phyloP scores from a whole-genome alignment of 208 protist genomes.

The Crithidia thermophila region DNA sequence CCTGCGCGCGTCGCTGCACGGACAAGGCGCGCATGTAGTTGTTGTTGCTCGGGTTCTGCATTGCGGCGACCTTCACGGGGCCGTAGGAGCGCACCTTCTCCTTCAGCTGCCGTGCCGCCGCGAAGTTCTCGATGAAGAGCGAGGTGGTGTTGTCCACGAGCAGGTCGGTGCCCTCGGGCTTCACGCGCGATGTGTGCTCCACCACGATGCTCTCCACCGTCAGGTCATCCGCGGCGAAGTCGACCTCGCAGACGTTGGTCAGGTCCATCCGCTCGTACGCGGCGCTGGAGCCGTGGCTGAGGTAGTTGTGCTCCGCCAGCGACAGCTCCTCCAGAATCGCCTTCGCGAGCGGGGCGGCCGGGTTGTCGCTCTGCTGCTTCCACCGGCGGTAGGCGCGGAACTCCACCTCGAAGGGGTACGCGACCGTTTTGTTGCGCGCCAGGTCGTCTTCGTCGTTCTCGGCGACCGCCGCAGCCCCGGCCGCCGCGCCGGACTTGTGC shows the following conservation, averaged over 20 bases:
- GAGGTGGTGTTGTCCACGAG: constrained; percentile 84
- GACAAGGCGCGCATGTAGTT: constrained; percentile 50
- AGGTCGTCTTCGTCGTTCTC: constrained; percentile 31
- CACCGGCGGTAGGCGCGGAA: constrained; percentile 80
- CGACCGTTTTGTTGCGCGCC: constrained; percentile 79
- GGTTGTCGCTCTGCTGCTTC: constrained; percentile 78
- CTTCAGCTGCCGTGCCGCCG: constrained; percentile 74
- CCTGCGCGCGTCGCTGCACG: constrained; percentile 6
- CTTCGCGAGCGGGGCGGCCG: constrained; percentile 68
- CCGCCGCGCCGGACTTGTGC: constrained; percentile 3
- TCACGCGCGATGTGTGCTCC: constrained; percentile 77
- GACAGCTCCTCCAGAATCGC: constrained; percentile 86
- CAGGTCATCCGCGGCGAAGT: constrained; percentile 80
- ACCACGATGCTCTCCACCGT: constrained; percentile 89
- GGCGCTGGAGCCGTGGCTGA: constrained; percentile 74
- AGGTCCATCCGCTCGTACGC: constrained; percentile 86
- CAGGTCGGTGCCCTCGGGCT: constrained; percentile 70
- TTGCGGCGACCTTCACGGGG: constrained; percentile 42
- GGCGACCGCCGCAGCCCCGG: background rate
- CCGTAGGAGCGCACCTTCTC: constrained; percentile 58
- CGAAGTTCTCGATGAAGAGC: constrained; percentile 90
- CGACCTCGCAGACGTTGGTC: constrained; percentile 76
- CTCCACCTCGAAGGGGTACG: constrained; percentile 88
- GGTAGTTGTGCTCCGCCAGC: constrained; percentile 76
- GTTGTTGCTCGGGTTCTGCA: constrained; percentile 62